These are phyloP conservation scores for Phialocephala subalpina DNA, from an alignment of 2,329 filamentous ascomycete species.

Conservation along the genomic window DNA sequence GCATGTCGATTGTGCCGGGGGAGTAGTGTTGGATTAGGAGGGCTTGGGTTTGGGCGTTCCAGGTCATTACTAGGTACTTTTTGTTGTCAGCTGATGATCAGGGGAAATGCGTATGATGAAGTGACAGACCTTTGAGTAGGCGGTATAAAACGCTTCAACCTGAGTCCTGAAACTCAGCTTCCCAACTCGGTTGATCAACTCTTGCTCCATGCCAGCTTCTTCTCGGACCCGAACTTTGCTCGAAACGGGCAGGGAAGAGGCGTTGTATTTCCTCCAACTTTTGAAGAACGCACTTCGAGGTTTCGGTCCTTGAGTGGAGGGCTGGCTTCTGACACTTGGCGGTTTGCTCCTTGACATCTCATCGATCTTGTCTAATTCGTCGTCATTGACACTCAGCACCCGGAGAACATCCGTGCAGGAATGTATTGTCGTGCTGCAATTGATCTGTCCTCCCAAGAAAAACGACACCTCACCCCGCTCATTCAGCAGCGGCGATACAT, in stretches of 20 bases:
- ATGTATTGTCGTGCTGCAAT: constrained; percentile 62
- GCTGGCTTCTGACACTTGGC: constrained; percentile 30
- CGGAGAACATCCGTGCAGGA: constrained; percentile 58
- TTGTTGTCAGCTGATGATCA: constrained; percentile 5
- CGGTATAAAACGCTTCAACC: constrained; percentile 51
- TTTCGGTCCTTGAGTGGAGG: constrained; percentile 10
- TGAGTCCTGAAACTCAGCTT: constrained; percentile 48
- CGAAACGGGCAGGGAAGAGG: constrained; percentile 8
- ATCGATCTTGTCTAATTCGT: constrained; percentile 42
- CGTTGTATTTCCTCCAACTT: constrained; percentile 38
- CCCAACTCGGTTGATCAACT: constrained; percentile 47
- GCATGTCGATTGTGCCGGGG: constrained; percentile 54
- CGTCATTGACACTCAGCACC: constrained; percentile 51
- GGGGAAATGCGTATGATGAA: background rate
- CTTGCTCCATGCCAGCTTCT: constrained; percentile 51
- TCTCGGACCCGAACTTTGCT: constrained; percentile 27
- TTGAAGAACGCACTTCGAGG: constrained; percentile 38
- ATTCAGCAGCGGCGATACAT: constrained; percentile 60
- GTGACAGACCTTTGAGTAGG: constrained; percentile 50
- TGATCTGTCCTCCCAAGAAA: constrained; percentile 64
- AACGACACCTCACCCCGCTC: constrained; percentile 55
- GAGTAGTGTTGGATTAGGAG: constrained; percentile 57
- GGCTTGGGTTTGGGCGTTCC: constrained; percentile 35
- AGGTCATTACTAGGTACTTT: constrained; percentile 50
- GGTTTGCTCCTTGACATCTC: constrained; percentile 27